Percentiles rank a stretch among this genome's conserved stretches.
phyloP scores from a whole-genome alignment of 495 filamentous ascomycete species.

The Aspergillus steynii region DNA sequence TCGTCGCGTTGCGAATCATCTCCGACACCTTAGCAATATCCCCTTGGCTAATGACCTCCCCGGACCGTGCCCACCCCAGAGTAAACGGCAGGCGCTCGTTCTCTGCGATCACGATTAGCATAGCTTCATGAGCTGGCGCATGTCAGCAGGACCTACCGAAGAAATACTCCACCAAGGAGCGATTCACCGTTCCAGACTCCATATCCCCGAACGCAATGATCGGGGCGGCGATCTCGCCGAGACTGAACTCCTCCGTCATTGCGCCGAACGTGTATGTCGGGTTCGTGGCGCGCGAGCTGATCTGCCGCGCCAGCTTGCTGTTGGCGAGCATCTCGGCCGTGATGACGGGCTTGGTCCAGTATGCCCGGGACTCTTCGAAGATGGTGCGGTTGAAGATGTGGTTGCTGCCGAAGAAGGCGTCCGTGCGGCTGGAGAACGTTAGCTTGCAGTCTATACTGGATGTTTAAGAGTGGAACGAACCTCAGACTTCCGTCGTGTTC shows the following conservation, averaged over 20 bases:
- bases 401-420: conserved; percentile 43
- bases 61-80: conserved; percentile 38
- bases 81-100: conserved; percentile 49
- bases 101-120: conserved; percentile 28
- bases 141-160: conserved; percentile 38
- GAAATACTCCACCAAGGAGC: conserved; percentile 42
- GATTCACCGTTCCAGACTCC: conserved; percentile 32
- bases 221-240: conserved; percentile 49
- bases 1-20: conserved; percentile 21
- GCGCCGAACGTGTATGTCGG: conserved; percentile 36
- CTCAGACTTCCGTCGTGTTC: conserved; percentile 56
- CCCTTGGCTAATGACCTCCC: conserved; percentile 14
- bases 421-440: conserved; percentile 34
- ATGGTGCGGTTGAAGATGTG: conserved; percentile 46
- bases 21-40: conserved; percentile 14
- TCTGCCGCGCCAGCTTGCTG: conserved; percentile 42
- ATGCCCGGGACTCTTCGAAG: conserved; percentile 45
- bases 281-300: conserved; percentile 45
- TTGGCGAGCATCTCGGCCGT: conserved; percentile 42
- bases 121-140: conserved; percentile 3
- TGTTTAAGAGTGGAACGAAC: conserved; percentile 22
- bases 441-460: not conserved
- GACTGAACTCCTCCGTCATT: conserved; percentile 39
- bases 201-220: conserved; percentile 46
- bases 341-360: conserved; percentile 41